These are phyloP conservation scores for Chloranthus sessilifolius DNA, from an alignment of 164 flowering plant species.

Conservation along the genomic window DNA sequence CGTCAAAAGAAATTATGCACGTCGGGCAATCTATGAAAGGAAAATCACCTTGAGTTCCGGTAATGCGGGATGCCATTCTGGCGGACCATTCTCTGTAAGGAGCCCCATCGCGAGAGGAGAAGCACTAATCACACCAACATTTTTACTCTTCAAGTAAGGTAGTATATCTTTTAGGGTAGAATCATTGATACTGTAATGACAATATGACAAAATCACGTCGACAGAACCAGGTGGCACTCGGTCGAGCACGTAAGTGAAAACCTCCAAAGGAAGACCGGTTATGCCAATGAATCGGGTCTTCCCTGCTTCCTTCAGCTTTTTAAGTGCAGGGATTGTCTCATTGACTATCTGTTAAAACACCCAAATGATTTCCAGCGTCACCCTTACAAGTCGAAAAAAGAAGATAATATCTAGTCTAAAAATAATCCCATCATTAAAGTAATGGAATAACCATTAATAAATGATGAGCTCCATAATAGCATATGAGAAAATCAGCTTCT, in stretches of 20 bases:
- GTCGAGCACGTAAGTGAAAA: constrained; percentile 81
- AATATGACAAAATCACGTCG: constrained; percentile 86
- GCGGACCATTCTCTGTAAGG: constrained; percentile 88
- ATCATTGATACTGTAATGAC: constrained; percentile 87
- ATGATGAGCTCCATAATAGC: too few relatives aligned
- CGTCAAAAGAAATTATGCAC: too few relatives aligned
- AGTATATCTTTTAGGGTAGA: constrained; percentile 66
- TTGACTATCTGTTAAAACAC: constrained; percentile 56
- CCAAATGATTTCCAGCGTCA: constrained; percentile 9
- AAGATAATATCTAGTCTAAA: too few relatives aligned
- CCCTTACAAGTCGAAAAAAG: too few relatives aligned
- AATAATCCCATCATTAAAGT: too few relatives aligned
- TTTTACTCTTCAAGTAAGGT: constrained; percentile 91
- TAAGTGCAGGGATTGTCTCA: constrained; percentile 91
- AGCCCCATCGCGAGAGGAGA: constrained; percentile 97
- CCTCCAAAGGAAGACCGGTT: constrained; percentile 80
- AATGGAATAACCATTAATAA: too few relatives aligned
- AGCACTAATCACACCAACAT: constrained; percentile 84
- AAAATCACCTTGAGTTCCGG: constrained; percentile 68
- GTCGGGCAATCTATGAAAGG: too few relatives aligned
- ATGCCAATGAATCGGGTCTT: constrained; percentile 83
- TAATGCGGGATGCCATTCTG: constrained; percentile 97
- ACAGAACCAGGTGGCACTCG: constrained; percentile 85
- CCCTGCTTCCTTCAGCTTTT: constrained; percentile 76
- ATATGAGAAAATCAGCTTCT: too few relatives aligned